Percentiles rank a stretch among this genome's conserved stretches.
These are phyloP conservation scores for Nyctanthes arbortristis DNA, from an alignment of 257 asterid species.

Conservation along the genomic window DNA sequence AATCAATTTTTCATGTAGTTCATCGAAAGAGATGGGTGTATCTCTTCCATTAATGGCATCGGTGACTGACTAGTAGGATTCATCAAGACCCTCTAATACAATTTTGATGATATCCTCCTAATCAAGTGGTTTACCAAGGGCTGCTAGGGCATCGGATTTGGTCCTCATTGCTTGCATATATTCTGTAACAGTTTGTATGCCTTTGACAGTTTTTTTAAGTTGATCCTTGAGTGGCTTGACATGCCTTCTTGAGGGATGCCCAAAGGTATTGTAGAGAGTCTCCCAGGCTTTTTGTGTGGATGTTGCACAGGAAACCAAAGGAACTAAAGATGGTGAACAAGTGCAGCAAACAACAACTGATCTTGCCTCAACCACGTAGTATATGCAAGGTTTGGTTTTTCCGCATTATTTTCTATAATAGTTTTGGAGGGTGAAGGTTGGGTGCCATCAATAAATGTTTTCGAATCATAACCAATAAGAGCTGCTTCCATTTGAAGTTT, in stretches of 20 bases:
- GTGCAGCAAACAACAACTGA: not conserved
- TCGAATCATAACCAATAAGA: not conserved
- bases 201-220: conserved; percentile 4
- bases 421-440: not conserved
- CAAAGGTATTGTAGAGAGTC: not conserved
- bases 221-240: conserved; percentile 17
- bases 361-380: conserved; percentile 11
- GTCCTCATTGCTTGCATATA: not conserved
- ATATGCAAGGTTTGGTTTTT: not conserved
- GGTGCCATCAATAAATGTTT: not conserved
- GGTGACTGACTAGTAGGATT: not conserved
- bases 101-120: conserved; percentile 9
- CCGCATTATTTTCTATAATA: not conserved
- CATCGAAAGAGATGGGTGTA: not conserved
- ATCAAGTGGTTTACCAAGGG: conserved; percentile 9
- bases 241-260: conserved; percentile 8
- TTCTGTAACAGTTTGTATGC: not conserved
- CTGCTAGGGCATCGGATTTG: not conserved
- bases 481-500: not conserved
- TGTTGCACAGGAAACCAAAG: not conserved
- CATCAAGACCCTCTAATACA: conserved; percentile 1
- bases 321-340: not conserved
- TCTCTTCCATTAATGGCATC: conserved; percentile 7
- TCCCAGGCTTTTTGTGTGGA: not conserved
- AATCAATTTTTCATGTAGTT: conserved; percentile 18